These are phyloP conservation scores for Lactarius hengduanensis DNA, from an alignment of 768 basidiomycete genomes.

Conservation along the genomic window DNA sequence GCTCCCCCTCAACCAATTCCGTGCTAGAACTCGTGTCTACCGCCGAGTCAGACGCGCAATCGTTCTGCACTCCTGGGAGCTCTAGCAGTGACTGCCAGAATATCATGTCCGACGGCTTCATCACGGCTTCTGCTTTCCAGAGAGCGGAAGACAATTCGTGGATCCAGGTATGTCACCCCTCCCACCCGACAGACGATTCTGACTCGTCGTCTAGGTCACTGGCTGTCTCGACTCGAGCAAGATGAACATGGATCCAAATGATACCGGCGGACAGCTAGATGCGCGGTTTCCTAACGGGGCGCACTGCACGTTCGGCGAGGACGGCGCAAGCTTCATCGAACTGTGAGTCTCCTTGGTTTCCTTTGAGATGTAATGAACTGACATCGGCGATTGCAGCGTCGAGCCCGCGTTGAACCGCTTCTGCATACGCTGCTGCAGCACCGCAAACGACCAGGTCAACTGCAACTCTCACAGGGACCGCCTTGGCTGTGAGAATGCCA, in stretches of 20 bases:
- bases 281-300: constrained; percentile 53
- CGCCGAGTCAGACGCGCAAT: constrained; percentile 39
- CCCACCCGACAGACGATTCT: background rate
- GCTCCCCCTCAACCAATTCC: background rate
- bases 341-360: constrained; percentile 37
- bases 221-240: constrained; percentile 41
- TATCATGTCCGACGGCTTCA: constrained; percentile 38
- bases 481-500: constrained; percentile 42
- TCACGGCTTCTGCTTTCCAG: constrained; percentile 39
- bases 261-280: constrained; percentile 52
- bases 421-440: constrained; percentile 49
- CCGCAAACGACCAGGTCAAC: constrained; percentile 43
- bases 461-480: constrained; percentile 54
- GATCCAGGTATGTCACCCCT: constrained; percentile 36
- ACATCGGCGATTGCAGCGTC: constrained; percentile 36
- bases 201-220: constrained; percentile 36
- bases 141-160: constrained; percentile 40
- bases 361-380: background rate
- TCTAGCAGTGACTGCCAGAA: constrained; percentile 33
- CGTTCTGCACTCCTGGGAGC: constrained; percentile 39
- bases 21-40: constrained; percentile 40
- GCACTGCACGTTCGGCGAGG: constrained; percentile 51
- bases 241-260: constrained; percentile 34
- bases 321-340: constrained; percentile 52
- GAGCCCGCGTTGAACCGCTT: constrained; percentile 48